A percentile compares a stretch with the other conserved stretches of the same genome.
Evolutionary conservation across 129 eudicot genomes (phyloP).

Genomic region (Escallonia rubra): DNA sequence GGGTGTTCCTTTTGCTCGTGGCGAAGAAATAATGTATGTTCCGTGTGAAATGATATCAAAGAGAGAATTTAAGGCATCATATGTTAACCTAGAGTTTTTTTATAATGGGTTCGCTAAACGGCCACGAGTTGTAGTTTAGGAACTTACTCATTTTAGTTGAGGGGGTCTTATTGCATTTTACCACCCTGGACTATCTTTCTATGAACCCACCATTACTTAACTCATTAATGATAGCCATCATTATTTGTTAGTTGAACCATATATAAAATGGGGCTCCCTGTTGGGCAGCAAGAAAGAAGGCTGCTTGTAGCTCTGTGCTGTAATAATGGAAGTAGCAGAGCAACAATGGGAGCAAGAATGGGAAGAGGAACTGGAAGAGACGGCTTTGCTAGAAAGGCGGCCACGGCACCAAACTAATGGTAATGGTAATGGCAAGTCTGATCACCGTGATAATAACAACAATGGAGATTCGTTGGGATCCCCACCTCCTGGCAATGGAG

Average conservation of each 20-base stretch:
- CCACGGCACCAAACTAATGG: constrained; percentile 6
- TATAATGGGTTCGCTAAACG: too few relatives aligned
- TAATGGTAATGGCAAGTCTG: not conserved
- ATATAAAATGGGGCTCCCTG: too few relatives aligned
- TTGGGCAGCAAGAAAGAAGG: too few relatives aligned
- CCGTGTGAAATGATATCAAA: too few relatives aligned
- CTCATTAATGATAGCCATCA: not conserved
- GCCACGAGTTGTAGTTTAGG: too few relatives aligned
- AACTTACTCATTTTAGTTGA: too few relatives aligned
- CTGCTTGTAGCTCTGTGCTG: too few relatives aligned
- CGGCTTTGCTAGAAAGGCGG: constrained; percentile 8
- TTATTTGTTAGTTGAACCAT: too few relatives aligned
- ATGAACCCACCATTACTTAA: not conserved
- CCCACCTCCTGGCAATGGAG: not conserved
- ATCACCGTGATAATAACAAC: not conserved
- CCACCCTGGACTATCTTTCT: not conserved
- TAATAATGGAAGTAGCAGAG: constrained; percentile 21
- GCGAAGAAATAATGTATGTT: too few relatives aligned
- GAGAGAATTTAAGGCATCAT: too few relatives aligned
- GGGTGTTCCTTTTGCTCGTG: too few relatives aligned
- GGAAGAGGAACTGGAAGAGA: constrained; percentile 10
- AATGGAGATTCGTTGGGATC: not conserved
- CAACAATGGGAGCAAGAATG: constrained; percentile 10
- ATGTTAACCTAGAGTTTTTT: too few relatives aligned
- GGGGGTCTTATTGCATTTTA: not conserved